Evolutionary conservation across 306 rosid species (phyloP).

Genomic region (Casuarina equisetifolia): DNA sequence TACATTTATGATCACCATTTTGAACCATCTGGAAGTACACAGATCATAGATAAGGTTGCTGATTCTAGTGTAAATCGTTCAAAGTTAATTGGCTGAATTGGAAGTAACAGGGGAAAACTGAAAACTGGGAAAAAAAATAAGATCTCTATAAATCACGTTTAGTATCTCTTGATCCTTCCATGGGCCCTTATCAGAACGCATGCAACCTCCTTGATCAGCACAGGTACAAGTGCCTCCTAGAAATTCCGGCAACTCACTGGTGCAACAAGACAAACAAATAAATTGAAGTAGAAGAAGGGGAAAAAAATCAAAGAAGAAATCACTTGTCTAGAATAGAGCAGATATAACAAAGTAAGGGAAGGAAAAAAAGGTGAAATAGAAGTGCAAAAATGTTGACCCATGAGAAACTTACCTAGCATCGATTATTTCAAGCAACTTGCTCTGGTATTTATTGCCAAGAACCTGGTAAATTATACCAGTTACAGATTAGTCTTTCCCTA

Average conservation of each 20-base stretch:
- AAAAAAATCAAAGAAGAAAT: background rate
- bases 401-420: slow-evolving; percentile 68
- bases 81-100: slow-evolving; percentile 6
- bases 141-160: slow-evolving; percentile 36
- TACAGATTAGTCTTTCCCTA: slow-evolving; percentile 17
- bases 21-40: slow-evolving; percentile 74
- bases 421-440: slow-evolving; percentile 84
- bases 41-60: slow-evolving; percentile 9
- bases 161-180: slow-evolving; percentile 74
- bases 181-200: slow-evolving; percentile 91
- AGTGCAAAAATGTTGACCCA: background rate
- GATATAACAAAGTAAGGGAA: background rate
- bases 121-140: background rate
- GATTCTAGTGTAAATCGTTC: slow-evolving; percentile 3
- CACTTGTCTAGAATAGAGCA: background rate
- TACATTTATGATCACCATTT: slow-evolving; percentile 71
- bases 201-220: slow-evolving; percentile 80
- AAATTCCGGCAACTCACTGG: slow-evolving; percentile 87
- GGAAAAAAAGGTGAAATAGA: slow-evolving; percentile 4
- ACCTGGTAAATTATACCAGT: slow-evolving; percentile 55
- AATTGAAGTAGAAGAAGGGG: background rate
- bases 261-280: slow-evolving; percentile 25
- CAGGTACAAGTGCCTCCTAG: slow-evolving; percentile 90
- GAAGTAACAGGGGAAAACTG: slow-evolving; percentile 3
- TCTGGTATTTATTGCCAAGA: slow-evolving; percentile 83